Evolutionary conservation across 148 eudicot genomes (phyloP).

Genomic region (Simmondsia chinensis): DNA sequence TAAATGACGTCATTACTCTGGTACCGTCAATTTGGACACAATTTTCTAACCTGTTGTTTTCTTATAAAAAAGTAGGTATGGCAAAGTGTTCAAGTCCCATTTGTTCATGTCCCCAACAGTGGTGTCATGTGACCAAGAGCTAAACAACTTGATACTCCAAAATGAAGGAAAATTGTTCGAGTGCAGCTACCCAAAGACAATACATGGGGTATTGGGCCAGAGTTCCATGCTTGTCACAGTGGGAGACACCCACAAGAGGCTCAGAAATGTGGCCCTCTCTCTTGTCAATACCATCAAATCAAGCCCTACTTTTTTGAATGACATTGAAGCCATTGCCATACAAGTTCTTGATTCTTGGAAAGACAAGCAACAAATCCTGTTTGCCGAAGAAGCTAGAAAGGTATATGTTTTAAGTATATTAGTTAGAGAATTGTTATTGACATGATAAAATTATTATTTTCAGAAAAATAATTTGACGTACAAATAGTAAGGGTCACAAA

Average conservation of each 20-base stretch:
- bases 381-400: constrained; percentile 54
- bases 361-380: constrained; percentile 31
- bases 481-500: too few relatives aligned
- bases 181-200: constrained; percentile 58
- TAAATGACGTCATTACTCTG: too few relatives aligned
- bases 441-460: too few relatives aligned
- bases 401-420: too few relatives aligned
- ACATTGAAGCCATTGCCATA: constrained; percentile 30
- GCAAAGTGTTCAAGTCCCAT: constrained; percentile 63
- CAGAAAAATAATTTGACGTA: too few relatives aligned
- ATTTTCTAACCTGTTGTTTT: too few relatives aligned
- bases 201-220: constrained; percentile 51
- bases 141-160: constrained; percentile 54
- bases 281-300: constrained; percentile 42
- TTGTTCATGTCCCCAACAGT: constrained; percentile 55
- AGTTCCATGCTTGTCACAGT: constrained; percentile 51
- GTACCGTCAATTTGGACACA: too few relatives aligned
- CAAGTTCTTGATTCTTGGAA: constrained; percentile 47
- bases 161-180: constrained; percentile 52
- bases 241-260: constrained; percentile 52
- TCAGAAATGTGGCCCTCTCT: constrained; percentile 48
- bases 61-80: too few relatives aligned
- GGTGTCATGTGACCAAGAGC: constrained; percentile 58
- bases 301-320: constrained; percentile 37
- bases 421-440: too few relatives aligned